phyloP scores from a whole-genome alignment of 2,329 filamentous ascomycete genomes.

The Monosporascus ibericus region DNA sequence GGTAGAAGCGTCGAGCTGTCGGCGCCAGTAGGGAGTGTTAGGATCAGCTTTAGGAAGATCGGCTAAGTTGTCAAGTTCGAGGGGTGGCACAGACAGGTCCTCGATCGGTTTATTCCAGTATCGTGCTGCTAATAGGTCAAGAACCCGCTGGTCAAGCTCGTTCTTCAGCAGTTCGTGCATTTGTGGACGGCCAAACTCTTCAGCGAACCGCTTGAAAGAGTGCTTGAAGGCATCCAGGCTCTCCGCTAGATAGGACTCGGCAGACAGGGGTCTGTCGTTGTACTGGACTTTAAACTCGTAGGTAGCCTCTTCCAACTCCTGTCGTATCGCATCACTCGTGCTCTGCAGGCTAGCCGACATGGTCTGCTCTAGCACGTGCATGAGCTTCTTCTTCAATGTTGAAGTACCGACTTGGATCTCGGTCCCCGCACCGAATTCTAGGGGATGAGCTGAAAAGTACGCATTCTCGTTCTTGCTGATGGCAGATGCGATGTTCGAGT shows the following conservation, averaged over 20 bases:
- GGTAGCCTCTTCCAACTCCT: conserved; percentile 91
- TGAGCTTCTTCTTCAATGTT: conserved; percentile 87
- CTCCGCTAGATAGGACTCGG: conserved; percentile 94
- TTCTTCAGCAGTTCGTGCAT: conserved; percentile 85
- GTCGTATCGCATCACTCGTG: conserved; percentile 86
- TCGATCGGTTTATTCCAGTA: conserved; percentile 97
- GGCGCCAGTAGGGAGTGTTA: conserved; percentile 83
- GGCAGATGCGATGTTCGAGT: conserved; percentile 68
- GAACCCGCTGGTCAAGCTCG: conserved; percentile 88
- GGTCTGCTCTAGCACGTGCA: conserved; percentile 93
- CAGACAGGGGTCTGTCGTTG: conserved; percentile 89
- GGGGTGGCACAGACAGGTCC: conserved; percentile 62
- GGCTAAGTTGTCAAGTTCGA: conserved; percentile 65
- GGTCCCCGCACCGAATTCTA: conserved; percentile 69
- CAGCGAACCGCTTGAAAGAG: conserved; percentile 89
- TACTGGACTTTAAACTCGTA: conserved; percentile 99
- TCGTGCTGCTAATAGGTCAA: conserved; percentile 84
- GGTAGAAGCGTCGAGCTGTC: conserved; percentile 87
- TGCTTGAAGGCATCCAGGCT: conserved; percentile 96
- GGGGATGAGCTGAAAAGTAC: conserved; percentile 78
- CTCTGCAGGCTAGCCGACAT: conserved; percentile 90
- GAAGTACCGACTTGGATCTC: conserved; percentile 76
- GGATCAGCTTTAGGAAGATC: conserved; percentile 81
- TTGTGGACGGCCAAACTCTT: conserved; percentile 81
- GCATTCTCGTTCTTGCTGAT: conserved; percentile 84